phyloP scores from a whole-genome alignment of 495 filamentous ascomycete species.

The Lasiosphaeria miniovina region DNA sequence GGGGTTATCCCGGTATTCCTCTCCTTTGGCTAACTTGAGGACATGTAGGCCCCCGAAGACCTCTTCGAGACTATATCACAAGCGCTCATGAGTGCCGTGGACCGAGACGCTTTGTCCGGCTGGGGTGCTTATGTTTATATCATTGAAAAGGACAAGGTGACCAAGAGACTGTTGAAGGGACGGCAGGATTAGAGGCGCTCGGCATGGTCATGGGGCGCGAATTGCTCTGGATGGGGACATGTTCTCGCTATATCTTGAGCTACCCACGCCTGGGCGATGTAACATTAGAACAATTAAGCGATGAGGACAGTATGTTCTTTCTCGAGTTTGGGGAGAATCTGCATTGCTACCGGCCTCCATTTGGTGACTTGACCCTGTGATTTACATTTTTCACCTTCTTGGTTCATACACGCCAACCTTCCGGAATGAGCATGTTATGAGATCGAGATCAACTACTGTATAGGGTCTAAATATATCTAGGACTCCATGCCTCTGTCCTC shows the following conservation, averaged over 20 bases:
- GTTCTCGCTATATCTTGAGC: neutral
- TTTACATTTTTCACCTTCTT: neutral
- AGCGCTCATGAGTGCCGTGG: constrained; percentile 91
- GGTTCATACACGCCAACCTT: constrained; percentile 3
- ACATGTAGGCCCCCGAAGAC: constrained; percentile 73
- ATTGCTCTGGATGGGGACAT: neutral
- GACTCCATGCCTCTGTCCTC: neutral
- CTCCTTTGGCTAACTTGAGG: neutral
- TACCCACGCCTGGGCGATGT: neutral
- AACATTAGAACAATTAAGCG: neutral
- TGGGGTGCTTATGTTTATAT: constrained; percentile 99
- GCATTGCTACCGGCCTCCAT: neutral
- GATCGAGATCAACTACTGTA: constrained; percentile 22
- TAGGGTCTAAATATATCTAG: constrained; percentile 24
- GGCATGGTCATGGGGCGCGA: neutral
- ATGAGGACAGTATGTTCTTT: neutral
- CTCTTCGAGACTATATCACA: constrained; percentile 98
- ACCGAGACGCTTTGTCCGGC: constrained; percentile 91
- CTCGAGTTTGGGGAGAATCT: neutral
- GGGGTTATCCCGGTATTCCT: neutral
- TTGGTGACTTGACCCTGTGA: too few species aligned
- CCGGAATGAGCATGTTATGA: constrained; percentile 1
- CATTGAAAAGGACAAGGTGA: constrained; percentile 99
- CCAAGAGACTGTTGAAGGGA: constrained; percentile 95
- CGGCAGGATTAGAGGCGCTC: constrained; percentile 49